These are phyloP conservation scores for Teratosphaeria gauchensis DNA, from an alignment of 2,329 filamentous ascomycete genomes.

Conservation along the genomic window DNA sequence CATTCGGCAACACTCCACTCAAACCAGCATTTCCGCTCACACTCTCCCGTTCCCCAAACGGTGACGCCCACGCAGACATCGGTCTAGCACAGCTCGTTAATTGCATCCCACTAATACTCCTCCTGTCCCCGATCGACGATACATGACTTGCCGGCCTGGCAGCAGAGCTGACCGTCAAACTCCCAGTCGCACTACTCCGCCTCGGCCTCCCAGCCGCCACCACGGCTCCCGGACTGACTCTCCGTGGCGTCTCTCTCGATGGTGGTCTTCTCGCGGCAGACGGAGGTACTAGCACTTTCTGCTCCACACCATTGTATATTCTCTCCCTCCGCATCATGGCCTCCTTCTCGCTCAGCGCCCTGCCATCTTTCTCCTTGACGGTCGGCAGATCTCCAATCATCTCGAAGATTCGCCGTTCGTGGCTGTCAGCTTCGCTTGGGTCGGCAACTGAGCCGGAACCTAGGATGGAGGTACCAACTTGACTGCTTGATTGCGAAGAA, in stretches of 20 bases:
- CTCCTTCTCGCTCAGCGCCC: constrained; percentile 40
- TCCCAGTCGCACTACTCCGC: not conserved
- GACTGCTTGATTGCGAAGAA: constrained; percentile 12
- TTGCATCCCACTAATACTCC: not conserved
- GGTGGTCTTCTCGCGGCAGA: not conserved
- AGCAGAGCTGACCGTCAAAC: not conserved
- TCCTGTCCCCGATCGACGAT: not conserved
- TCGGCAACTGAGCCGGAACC: not conserved
- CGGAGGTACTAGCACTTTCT: not conserved
- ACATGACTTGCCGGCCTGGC: not conserved
- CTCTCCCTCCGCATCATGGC: constrained; percentile 36
- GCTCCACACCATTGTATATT: constrained; percentile 35
- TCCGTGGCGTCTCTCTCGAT: not conserved
- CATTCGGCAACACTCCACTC: not conserved
- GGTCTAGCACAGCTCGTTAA: not conserved
- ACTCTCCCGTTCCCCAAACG: not conserved
- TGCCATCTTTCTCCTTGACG: constrained; percentile 41
- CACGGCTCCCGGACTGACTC: not conserved
- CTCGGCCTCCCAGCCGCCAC: not conserved
- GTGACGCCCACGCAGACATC: not conserved
- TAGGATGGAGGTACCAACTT: not conserved
- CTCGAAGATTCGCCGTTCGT: constrained; percentile 30
- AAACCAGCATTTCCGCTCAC: not conserved
- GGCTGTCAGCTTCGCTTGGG: constrained; percentile 20
- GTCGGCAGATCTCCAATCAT: constrained; percentile 48